Conservation (phyloP, 2,329 filamentous ascomycete species). For the Conoideocrella luteorostrata region DNA sequence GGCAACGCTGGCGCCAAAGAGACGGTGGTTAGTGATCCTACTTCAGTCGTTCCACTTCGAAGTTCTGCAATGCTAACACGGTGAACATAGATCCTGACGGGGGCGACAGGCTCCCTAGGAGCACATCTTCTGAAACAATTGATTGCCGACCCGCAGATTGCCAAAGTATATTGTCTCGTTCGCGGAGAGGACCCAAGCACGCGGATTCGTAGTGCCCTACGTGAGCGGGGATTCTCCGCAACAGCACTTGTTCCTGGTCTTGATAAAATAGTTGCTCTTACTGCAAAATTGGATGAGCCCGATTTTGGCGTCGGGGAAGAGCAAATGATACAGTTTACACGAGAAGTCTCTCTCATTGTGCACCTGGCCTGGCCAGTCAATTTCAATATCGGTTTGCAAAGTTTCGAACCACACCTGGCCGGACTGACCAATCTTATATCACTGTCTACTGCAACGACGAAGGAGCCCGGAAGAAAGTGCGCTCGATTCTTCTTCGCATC, state of each 20-base stretch:
- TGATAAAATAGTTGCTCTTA: constrained; percentile 15
- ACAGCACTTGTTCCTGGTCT: no score
- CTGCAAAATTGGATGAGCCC: constrained; percentile 12
- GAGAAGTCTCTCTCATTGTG: constrained; percentile 35
- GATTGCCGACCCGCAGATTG: constrained; percentile 48
- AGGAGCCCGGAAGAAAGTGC: no score
- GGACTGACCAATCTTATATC: constrained; percentile 38
- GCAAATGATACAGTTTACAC: constrained; percentile 20
- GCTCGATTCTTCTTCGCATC: constrained; percentile 35
- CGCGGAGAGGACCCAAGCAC: constrained; percentile 28
- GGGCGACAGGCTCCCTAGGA: constrained; percentile 58
- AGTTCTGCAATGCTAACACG: no score
- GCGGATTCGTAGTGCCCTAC: background rate
- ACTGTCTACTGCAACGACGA: constrained; percentile 26
- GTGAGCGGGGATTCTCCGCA: constrained; percentile 24
- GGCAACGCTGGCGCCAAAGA: background rate
- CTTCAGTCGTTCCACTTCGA: no score
- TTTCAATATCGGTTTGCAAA: constrained; percentile 46
- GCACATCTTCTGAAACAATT: constrained; percentile 55
- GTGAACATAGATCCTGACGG: constrained; percentile 38
- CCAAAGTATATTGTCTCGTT: constrained; percentile 45
- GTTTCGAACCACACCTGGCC: constrained; percentile 41
- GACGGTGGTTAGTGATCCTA: background rate
- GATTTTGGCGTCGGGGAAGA: constrained; percentile 10
- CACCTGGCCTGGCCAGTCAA: constrained; percentile 51